Conservation (phyloP, 768 basidiomycete species). For the Hygrocybe coccinea region DNA sequence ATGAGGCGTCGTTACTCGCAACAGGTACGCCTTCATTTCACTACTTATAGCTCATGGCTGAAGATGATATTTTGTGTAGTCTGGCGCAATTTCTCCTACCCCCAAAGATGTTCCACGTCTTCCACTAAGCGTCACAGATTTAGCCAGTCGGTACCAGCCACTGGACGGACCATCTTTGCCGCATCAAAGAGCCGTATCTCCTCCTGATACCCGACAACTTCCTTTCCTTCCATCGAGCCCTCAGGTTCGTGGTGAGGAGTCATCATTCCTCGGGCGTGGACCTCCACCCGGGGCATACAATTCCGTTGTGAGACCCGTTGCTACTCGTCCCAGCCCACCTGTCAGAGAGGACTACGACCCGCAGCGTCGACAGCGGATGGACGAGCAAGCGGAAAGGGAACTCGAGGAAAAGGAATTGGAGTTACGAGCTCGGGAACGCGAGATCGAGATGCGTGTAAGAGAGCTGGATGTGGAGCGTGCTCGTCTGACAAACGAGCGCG, state of each 20-base stretch:
- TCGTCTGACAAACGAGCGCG: slow-evolving; percentile 35
- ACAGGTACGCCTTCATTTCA: slow-evolving; percentile 38
- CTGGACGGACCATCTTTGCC: slow-evolving; percentile 41
- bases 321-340: neutral
- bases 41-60: neutral
- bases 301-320: neutral
- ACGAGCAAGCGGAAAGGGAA: slow-evolving; percentile 50
- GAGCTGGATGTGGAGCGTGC: slow-evolving; percentile 57
- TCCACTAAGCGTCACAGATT: slow-evolving; percentile 56
- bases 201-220: slow-evolving; percentile 25
- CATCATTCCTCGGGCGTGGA: slow-evolving; percentile 11
- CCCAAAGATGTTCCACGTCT: slow-evolving; percentile 60
- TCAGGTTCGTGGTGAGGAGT: slow-evolving; percentile 18
- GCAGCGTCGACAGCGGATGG: slow-evolving; percentile 37
- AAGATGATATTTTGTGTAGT: slow-evolving; percentile 28
- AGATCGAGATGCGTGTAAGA: slow-evolving; percentile 47
- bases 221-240: slow-evolving; percentile 15
- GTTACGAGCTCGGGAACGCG: slow-evolving; percentile 49
- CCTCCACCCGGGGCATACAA: neutral
- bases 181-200: slow-evolving; percentile 32
- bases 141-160: slow-evolving; percentile 60
- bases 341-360: slow-evolving; percentile 20
- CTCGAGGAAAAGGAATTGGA: slow-evolving; percentile 52
- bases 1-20: slow-evolving; percentile 62
- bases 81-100: slow-evolving; percentile 48